Evolutionary conservation across 306 rosid species (phyloP).

Genomic region (Corylus americana): DNA sequence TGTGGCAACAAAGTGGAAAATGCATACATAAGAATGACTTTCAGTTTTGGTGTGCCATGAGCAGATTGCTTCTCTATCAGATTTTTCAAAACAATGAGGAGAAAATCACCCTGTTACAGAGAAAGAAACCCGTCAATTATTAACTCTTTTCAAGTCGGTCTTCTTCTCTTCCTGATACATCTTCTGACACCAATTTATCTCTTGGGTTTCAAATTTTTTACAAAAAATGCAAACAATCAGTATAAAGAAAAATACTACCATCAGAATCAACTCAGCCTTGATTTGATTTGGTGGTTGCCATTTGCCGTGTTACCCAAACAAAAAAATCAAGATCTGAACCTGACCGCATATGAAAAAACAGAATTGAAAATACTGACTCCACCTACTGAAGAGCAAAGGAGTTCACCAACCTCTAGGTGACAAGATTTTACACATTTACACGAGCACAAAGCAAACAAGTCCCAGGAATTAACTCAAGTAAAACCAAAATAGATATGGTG

Average conservation of each 20-base stretch:
- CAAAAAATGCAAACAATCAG: neutral
- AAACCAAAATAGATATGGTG: neutral
- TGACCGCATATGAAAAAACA: neutral
- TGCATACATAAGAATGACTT: slow-evolving; percentile 90
- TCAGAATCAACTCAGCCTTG: neutral
- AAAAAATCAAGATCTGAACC: neutral
- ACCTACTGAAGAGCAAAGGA: neutral
- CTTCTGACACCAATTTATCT: neutral
- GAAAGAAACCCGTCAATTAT: slow-evolving; percentile 11
- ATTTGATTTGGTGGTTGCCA: too few species aligned
- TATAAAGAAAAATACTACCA: neutral
- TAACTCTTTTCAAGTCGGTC: neutral
- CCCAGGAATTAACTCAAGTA: neutral
- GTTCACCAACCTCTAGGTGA: neutral
- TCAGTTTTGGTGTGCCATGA: slow-evolving; percentile 53
- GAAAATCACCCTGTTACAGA: slow-evolving; percentile 78
- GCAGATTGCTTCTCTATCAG: slow-evolving; percentile 69
- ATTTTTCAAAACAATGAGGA: slow-evolving; percentile 80
- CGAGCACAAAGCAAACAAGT: neutral
- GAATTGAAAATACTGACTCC: neutral
- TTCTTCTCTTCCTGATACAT: neutral
- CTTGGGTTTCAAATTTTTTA: neutral
- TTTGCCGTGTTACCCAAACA: neutral
- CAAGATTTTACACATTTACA: neutral
- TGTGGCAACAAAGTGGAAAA: slow-evolving; percentile 10